Evolutionary conservation across 805 yeast genomes (phyloP), one percentile per base, ranked within the genome.

Genomic region (Scheffersomyces ergatensis): DNA sequence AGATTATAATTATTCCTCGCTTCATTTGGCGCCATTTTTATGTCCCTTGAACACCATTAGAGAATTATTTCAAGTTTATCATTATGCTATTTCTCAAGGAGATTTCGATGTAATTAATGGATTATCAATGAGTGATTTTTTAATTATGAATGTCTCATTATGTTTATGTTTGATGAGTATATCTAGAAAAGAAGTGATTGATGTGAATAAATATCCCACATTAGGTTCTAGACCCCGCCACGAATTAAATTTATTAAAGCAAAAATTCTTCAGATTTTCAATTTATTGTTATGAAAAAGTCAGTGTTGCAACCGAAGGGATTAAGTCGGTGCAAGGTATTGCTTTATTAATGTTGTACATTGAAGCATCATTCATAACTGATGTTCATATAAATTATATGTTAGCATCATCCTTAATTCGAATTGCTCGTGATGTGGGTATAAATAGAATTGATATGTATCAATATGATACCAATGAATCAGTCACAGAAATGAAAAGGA

Each of bases 201-300:
- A 20, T n/a, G 31, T 45, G 16, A 42, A 42, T 3, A 36, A 45
- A 12, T 56, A 23, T 48, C 36, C 48, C 5, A 34, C 30, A 3
- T 46, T 53, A 33, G 19, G 39, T 4, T 5, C 27, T 2, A 23
- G 41, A 3, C 34, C 35, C 30, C 34, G 30, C 12, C 31, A 42
- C 1, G 46, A 54, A 3, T 35, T 60, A 23, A 39, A 33, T 5
- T 44, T 40, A 5, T 39, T 55, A 13, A 51, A 55, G 31, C 31
- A 41, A 6, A 37, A 35, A 4, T 50, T 55, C 17, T 52, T 60
- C 27, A 44, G 52, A 37, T 51, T 52, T 33, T 58, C 81, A 1
- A 49, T 80, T 19, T 72, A 60, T 48, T 82, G 76, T 53, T 82
- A 71, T 48, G 80, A 77, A 44, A 67, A 74, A 39, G 58, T 78